Percentiles rank a stretch among this genome's conserved stretches.
These are phyloP conservation scores for Daedalea quercina DNA, from an alignment of 768 basidiomycete genomes.

Conservation along the genomic window DNA sequence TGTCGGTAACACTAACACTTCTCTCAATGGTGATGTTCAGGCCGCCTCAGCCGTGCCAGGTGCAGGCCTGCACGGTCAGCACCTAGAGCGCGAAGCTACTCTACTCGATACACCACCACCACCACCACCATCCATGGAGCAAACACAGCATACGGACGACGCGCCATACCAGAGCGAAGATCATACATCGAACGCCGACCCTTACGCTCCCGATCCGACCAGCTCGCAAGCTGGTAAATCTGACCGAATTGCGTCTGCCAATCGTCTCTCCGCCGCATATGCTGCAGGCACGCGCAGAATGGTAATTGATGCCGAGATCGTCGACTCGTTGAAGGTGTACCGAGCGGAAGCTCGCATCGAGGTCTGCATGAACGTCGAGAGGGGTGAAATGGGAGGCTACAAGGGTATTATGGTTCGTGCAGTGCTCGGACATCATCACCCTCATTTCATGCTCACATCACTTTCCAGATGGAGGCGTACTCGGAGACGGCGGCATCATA, in stretches of 20 bases:
- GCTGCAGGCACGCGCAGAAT: conserved; percentile 82
- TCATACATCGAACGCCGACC: neutral
- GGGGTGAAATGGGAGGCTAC: conserved; percentile 47
- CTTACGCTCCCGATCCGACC: conserved; percentile 3
- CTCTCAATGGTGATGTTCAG: conserved; percentile 38
- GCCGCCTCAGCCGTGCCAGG: conserved; percentile 47
- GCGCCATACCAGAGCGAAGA: neutral
- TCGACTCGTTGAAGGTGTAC: conserved; percentile 74
- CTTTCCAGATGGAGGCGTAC: conserved; percentile 60
- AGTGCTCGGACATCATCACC: neutral
- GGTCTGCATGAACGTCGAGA: conserved; percentile 55
- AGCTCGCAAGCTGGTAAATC: conserved; percentile 12
- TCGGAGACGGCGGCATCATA: conserved; percentile 71
- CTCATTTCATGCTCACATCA: conserved; percentile 4
- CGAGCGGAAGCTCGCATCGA: conserved; percentile 84
- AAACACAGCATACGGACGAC: conserved; percentile 12
- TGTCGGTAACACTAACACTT: conserved; percentile 31
- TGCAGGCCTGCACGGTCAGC: conserved; percentile 25
- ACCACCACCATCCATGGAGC: conserved; percentile 2
- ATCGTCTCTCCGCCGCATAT: conserved; percentile 92
- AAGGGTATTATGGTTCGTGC: conserved; percentile 71
- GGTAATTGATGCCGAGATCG: conserved; percentile 83
- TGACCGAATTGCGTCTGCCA: conserved; percentile 58
- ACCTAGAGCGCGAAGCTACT: conserved; percentile 1
- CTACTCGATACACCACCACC: neutral